Base-by-base conservation (phyloP, 495 filamentous ascomycete species). In the Monascus purpureus region DNA sequence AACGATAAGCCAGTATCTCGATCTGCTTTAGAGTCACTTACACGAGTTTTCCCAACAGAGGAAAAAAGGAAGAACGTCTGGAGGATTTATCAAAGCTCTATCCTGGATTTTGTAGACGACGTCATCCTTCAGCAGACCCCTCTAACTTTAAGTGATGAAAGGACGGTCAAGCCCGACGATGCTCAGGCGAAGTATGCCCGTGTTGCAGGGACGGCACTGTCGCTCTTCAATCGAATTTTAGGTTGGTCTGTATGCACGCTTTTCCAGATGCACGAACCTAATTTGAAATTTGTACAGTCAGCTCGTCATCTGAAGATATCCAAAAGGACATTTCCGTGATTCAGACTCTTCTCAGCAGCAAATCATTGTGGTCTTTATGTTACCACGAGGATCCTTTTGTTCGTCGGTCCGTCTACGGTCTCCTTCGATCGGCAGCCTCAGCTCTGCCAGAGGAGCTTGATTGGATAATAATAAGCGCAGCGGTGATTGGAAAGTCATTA, bases 141-240 rank as follows among this genome's bases (percentile, higher is more conserved):
- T 2, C 61, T 73, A 16, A 90, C 84, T 0, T 60, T 99, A 28
- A 94, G 86, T 47, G 92, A 96, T 50, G 78, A 87, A 52, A 70
- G 86, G 32, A 82, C 73, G 4, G 75, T 80, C 17, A 88, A 75
- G 37, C 61, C 77, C 8, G 87, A 95, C 42, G 90, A 99, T 45
- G 72, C 81, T 1, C 64, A 81, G 35, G 73, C 75, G 2, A 95
- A 93, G 44, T 90, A 92, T 53, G 65, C 72, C 17, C 68, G 90
- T 34, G 83, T 93, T 4, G 67, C 85, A 13, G 74, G 74, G 11
- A 73, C 75, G 13, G 63, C 59, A 20, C 37, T 67, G 19, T 39
- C 56, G 26, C 39, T 68, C 9, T 55, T 71, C 28, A 65, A 59
- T 26, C 49, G 57, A 6, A 49, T 71, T 11, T 26, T 70, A 47